Percentiles rank a stretch among this genome's conserved stretches.
These are phyloP conservation scores for Coemansia aciculifera DNA, from an alignment of 192 early-diverging fungal species.

Conservation along the genomic window DNA sequence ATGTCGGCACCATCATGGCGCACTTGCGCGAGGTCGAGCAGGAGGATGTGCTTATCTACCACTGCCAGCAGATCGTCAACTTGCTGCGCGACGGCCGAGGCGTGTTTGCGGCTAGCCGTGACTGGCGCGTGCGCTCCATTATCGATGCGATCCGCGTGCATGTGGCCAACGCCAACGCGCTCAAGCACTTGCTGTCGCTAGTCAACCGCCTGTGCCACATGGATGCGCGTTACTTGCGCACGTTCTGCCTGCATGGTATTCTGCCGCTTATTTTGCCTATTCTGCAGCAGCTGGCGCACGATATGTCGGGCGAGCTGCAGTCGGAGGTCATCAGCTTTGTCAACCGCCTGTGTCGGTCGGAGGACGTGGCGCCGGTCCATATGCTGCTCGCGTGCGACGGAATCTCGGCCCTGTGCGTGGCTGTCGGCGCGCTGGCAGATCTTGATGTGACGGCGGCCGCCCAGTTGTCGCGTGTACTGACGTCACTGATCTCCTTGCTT, in stretches of 20 bases:
- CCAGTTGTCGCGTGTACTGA: slow-evolving; percentile 44
- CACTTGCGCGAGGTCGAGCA: slow-evolving; percentile 30
- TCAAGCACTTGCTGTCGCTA: slow-evolving; percentile 40
- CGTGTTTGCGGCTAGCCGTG: slow-evolving; percentile 45
- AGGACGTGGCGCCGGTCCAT: slow-evolving; percentile 40
- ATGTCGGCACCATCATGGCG: slow-evolving; percentile 37
- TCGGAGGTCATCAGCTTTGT: slow-evolving; percentile 42
- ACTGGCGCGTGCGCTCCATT: slow-evolving; percentile 51
- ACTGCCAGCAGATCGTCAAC: slow-evolving; percentile 44
- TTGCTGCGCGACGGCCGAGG: slow-evolving; percentile 50
- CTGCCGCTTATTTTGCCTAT: slow-evolving; percentile 40
- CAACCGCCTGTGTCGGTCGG: slow-evolving; percentile 36
- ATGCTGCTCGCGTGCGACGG: slow-evolving; percentile 53
- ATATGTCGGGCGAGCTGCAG: slow-evolving; percentile 24
- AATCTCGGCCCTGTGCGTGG: slow-evolving; percentile 39
- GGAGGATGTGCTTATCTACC: slow-evolving; percentile 38
- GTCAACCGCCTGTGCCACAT: slow-evolving; percentile 50
- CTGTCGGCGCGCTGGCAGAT: slow-evolving; percentile 24
- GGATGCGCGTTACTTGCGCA: slow-evolving; percentile 38
- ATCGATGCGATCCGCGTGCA: slow-evolving; percentile 48
- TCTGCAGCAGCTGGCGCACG: slow-evolving; percentile 4
- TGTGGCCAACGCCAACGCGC: slow-evolving; percentile 21
- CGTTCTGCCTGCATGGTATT: slow-evolving; percentile 48
- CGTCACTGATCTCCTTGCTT: slow-evolving; percentile 36
- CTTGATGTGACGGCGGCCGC: slow-evolving; percentile 34